Conservation (phyloP, 345 rosid species). For the Salix exigua region DNA sequence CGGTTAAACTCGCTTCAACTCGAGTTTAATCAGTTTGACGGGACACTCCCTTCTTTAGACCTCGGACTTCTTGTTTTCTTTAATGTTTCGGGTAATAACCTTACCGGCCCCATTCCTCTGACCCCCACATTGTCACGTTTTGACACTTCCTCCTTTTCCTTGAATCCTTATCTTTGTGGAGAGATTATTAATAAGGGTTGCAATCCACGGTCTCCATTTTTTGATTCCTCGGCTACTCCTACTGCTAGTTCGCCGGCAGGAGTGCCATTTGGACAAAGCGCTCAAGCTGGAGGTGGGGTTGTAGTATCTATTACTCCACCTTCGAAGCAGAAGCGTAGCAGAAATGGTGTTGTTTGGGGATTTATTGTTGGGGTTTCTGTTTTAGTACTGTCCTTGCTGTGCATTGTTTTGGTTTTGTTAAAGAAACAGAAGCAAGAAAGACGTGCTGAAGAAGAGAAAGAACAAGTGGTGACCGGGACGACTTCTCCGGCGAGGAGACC, state of each 20-base stretch:
- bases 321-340: conserved; percentile 34
- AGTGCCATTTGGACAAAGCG: conserved; percentile 63
- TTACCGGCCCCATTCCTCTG: conserved; percentile 60
- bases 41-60: conserved; percentile 66
- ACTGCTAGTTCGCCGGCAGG: conserved; percentile 34
- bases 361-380: conserved; percentile 46
- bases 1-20: conserved; percentile 59
- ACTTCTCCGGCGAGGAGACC: background rate
- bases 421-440: conserved; percentile 25
- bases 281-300: conserved; percentile 42
- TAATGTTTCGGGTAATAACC: conserved; percentile 74
- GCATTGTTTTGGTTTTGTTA: conserved; percentile 33
- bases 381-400: conserved; percentile 38
- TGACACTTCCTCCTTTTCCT: conserved; percentile 47
- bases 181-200: conserved; percentile 65
- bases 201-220: conserved; percentile 57
- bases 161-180: conserved; percentile 78
- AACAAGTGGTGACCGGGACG: background rate
- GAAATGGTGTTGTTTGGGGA: conserved; percentile 40
- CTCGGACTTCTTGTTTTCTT: conserved; percentile 49
- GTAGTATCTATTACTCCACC: conserved; percentile 38
- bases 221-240: conserved; percentile 32
- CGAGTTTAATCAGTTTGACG: conserved; percentile 63
- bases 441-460: background rate
- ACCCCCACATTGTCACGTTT: conserved; percentile 68